Evolutionary conservation across 768 basidiomycete species (phyloP).

Genomic region (Mycena polygramma): DNA sequence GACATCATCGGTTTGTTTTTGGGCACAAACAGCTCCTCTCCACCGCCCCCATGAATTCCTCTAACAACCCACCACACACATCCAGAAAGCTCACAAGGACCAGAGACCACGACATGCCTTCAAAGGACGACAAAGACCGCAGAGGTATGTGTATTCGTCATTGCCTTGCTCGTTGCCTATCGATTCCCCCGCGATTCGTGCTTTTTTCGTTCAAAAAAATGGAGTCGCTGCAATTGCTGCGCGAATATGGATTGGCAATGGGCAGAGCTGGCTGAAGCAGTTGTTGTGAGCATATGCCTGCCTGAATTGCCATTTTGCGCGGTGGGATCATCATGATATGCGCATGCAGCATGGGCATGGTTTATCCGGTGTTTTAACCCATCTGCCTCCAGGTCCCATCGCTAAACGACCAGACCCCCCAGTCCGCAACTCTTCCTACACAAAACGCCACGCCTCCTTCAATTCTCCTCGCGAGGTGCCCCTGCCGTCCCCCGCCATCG

Average conservation of each 20-base stretch:
- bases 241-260: too few species aligned
- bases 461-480: conserved; percentile 68
- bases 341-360: too few species aligned
- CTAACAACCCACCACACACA: not conserved
- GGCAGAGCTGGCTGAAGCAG: too few species aligned
- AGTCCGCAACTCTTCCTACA: conserved; percentile 44
- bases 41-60: not conserved
- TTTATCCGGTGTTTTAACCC: too few species aligned
- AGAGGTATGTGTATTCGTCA: too few species aligned
- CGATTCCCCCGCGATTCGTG: too few species aligned
- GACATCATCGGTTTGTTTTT: too few species aligned
- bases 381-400: conserved; percentile 8
- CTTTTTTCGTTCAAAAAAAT: too few species aligned
- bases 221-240: too few species aligned
- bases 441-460: conserved; percentile 69
- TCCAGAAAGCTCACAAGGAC: not conserved
- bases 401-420: conserved; percentile 38
- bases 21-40: not conserved
- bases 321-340: too few species aligned
- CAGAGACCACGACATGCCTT: not conserved
- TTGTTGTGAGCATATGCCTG: too few species aligned
- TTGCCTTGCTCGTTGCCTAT: not conserved
- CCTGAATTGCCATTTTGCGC: too few species aligned
- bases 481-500: conserved; percentile 55
- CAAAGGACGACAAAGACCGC: not conserved